phyloP scores from a whole-genome alignment of 192 early-diverging fungal genomes.

The Podila epigama region DNA sequence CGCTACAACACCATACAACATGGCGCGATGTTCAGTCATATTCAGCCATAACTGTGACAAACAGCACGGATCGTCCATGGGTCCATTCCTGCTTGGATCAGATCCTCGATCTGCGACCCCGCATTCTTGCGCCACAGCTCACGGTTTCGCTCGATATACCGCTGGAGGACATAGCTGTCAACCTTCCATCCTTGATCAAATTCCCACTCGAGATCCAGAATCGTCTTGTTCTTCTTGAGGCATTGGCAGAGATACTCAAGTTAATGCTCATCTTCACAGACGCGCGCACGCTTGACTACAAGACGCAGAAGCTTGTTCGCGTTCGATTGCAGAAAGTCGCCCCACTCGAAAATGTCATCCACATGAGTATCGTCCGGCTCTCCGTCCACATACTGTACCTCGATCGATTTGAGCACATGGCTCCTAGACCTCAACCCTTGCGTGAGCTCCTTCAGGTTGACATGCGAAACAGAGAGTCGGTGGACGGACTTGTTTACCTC shows the following conservation, averaged over 20 bases:
- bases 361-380: conserved; percentile 16
- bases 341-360: conserved; percentile 26
- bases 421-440: conserved; percentile 1
- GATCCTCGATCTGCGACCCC: not conserved
- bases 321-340: conserved; percentile 18
- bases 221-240: conserved; percentile 32
- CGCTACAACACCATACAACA: not conserved
- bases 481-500: conserved; percentile 10
- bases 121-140: conserved; percentile 29
- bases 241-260: conserved; percentile 25
- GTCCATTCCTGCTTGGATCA: conserved; percentile 22
- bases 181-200: conserved; percentile 13
- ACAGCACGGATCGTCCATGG: conserved; percentile 23
- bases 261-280: conserved; percentile 22
- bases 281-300: conserved; percentile 27
- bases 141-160: conserved; percentile 28
- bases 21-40: no score
- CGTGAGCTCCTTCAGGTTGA: conserved; percentile 31
- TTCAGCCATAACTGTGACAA: conserved; percentile 9
- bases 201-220: conserved; percentile 34
- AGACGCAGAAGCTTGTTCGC: conserved; percentile 27
- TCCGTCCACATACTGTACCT: conserved; percentile 31
- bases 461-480: conserved; percentile 28
- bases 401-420: conserved; percentile 17
- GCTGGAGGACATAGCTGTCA: conserved; percentile 22